Evolutionary conservation across 208 protist genomes (phyloP).

Genomic region (Leishmania mexicana): DNA sequence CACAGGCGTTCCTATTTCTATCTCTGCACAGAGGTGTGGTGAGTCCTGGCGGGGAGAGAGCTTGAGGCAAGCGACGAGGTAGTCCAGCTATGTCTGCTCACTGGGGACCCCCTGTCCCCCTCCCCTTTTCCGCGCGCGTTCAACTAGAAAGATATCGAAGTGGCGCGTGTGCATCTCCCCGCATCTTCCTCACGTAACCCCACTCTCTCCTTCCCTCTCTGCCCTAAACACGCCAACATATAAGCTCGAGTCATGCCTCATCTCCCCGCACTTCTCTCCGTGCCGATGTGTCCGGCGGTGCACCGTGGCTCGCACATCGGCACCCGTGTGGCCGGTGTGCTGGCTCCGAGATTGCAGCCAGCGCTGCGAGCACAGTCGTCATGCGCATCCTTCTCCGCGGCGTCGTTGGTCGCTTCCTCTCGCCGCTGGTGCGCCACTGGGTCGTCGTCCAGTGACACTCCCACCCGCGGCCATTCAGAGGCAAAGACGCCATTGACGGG

Average conservation of each 20-base stretch:
- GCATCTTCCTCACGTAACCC: background rate
- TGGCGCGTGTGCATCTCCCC: background rate
- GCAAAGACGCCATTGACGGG: background rate
- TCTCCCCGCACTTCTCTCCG: background rate
- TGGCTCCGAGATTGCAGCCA: background rate
- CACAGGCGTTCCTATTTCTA: background rate
- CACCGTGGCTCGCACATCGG: background rate
- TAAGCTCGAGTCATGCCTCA: constrained; percentile 10
- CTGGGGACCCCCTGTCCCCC: background rate
- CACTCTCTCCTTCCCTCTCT: background rate
- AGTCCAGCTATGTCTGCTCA: background rate
- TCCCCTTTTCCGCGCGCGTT: background rate
- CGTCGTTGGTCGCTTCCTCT: background rate
- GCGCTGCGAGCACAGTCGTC: background rate
- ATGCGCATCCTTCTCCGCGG: background rate
- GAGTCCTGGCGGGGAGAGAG: background rate
- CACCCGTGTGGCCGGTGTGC: background rate
- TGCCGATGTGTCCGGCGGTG: background rate
- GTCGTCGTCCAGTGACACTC: background rate
- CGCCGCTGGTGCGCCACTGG: constrained; percentile 9
- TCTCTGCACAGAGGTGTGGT: background rate
- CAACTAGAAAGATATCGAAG: background rate
- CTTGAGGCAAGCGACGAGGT: background rate
- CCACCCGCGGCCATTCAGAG: background rate
- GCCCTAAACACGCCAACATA: background rate